Evolutionary conservation across 225 moss, liverwort and hornwort genomes (phyloP), one percentile per base, ranked within the genome.

Genomic region (Bryum argenteum): DNA sequence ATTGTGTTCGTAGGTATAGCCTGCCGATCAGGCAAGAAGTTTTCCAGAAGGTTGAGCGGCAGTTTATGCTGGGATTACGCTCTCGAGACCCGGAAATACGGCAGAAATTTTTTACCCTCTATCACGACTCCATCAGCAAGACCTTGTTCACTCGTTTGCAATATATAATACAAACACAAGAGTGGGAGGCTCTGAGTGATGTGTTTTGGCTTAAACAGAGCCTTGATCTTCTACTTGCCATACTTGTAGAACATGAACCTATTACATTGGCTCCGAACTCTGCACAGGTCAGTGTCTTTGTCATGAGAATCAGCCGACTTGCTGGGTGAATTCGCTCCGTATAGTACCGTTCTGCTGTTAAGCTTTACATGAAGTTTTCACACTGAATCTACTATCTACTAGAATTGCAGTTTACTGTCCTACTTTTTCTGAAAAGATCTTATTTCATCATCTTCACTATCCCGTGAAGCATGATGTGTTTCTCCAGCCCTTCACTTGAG

Each of bases 121-220:
- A 98, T 73, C 98, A 98, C 78, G 98, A 98, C 63, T 88, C 91
- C 65, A 94, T 98, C 54, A 88, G 90, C 58, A 98, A 98, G 74
- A 94, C 94, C 10, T 73, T 98, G 64, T 98, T 98, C 65, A 98
- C 92, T 50, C 89, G 98, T 61, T 80, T 98, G 88, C 98, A 98
- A 44, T 98, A 94, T 66, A 92, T 98, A 41, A 94, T 98, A 69
- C 94, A 98, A 75, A 88, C 89, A 19, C 98, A 98, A 80, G 98
- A 98, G 55, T 98, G 98, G 98, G 98, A 98, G 75, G 94, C 92
- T 18, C 71, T 98, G 44, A 98, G 98, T 76, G 98, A 98, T 79
- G 94, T 98, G 22, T 98, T 98, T 66, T 99, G 98, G 98, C 79
- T 99, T 33, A 99, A 99, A 72, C 98, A 99, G 85, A 92, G 98